These are phyloP conservation scores for Rhizopogon roseolus DNA, from an alignment of 768 basidiomycete species.

Conservation along the genomic window DNA sequence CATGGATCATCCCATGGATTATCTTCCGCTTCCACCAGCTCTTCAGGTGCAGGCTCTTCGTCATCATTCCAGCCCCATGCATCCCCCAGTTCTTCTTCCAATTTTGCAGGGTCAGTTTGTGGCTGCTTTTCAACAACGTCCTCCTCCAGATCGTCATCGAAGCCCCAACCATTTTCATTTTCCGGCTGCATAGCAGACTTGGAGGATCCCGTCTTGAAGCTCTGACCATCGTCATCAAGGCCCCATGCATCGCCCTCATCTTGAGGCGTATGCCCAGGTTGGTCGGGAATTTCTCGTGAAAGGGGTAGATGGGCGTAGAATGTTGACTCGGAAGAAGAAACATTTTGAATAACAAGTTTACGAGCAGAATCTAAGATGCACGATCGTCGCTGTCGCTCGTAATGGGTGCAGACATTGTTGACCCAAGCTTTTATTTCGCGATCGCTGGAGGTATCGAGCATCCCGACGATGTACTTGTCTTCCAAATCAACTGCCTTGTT, in stretches of 20 bases:
- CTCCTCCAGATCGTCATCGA: slow-evolving; percentile 41
- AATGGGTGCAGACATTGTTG: slow-evolving; percentile 63
- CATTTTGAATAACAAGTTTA: slow-evolving; percentile 39
- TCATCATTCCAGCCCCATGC: slow-evolving; percentile 78
- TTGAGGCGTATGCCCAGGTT: neutral
- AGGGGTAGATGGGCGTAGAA: slow-evolving; percentile 20
- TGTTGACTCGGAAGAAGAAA: slow-evolving; percentile 14
- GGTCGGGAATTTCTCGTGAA: slow-evolving; percentile 1
- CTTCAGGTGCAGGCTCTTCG: slow-evolving; percentile 26
- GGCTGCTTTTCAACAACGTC: slow-evolving; percentile 12
- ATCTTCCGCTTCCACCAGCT: slow-evolving; percentile 34
- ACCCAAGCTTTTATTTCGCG: slow-evolving; percentile 64
- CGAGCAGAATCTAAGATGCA: slow-evolving; percentile 63
- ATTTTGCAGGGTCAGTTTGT: slow-evolving; percentile 13
- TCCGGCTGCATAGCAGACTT: slow-evolving; percentile 21
- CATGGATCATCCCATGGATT: slow-evolving; percentile 65
- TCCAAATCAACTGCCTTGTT: slow-evolving; percentile 65
- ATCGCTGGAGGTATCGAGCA: slow-evolving; percentile 46
- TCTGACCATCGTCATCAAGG: slow-evolving; percentile 34
- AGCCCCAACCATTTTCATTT: slow-evolving; percentile 44
- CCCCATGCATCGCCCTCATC: slow-evolving; percentile 38
- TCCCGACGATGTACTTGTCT: slow-evolving; percentile 40
- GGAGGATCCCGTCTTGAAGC: slow-evolving; percentile 20
- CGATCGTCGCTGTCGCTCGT: slow-evolving; percentile 70
- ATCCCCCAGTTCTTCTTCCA: slow-evolving; percentile 39